Percentiles rank a stretch among this genome's conserved stretches.
Evolutionary conservation across 176 grass and related monocot genomes (phyloP).

Genomic region (Melocanna baccifera): DNA sequence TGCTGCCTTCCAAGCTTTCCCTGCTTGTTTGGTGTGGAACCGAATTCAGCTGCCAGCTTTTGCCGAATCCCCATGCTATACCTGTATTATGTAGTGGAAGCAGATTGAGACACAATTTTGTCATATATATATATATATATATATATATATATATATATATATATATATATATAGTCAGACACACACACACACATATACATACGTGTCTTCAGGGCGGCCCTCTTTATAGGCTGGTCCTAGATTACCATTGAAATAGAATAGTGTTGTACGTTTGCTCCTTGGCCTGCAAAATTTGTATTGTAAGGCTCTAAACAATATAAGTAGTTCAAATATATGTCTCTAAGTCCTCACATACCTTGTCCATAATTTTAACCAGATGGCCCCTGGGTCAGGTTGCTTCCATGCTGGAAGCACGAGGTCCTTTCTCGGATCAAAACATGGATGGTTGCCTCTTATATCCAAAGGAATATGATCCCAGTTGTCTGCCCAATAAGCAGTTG

Average conservation of each 20-base stretch:
- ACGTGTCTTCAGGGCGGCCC: slow-evolving; percentile 77
- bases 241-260: slow-evolving; percentile 99
- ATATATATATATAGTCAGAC: slow-evolving; percentile 9
- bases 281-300: slow-evolving; percentile 44
- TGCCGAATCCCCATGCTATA: slow-evolving; percentile 96
- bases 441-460: slow-evolving; percentile 72
- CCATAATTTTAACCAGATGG: slow-evolving; percentile 89
- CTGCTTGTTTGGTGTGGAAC: slow-evolving; percentile 78
- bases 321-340: not conserved
- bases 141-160: slow-evolving; percentile 16
- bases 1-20: slow-evolving; percentile 80
- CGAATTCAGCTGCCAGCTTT: slow-evolving; percentile 78
- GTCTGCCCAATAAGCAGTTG: slow-evolving; percentile 86
- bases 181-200: slow-evolving; percentile 38
- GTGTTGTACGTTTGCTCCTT: slow-evolving; percentile 65
- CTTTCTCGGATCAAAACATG: slow-evolving; percentile 89
- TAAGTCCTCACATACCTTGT: slow-evolving; percentile 50
- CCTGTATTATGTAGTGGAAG: slow-evolving; percentile 50
- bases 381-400: slow-evolving; percentile 79
- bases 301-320: slow-evolving; percentile 24
- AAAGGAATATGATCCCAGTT: slow-evolving; percentile 87
- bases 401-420: slow-evolving; percentile 92
- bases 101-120: slow-evolving; percentile 25
- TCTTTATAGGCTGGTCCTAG: slow-evolving; percentile 79
- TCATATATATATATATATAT: slow-evolving; percentile 14